Evolutionary conservation across 768 basidiomycete species (phyloP).

Genomic region (Mycena epipterygia): DNA sequence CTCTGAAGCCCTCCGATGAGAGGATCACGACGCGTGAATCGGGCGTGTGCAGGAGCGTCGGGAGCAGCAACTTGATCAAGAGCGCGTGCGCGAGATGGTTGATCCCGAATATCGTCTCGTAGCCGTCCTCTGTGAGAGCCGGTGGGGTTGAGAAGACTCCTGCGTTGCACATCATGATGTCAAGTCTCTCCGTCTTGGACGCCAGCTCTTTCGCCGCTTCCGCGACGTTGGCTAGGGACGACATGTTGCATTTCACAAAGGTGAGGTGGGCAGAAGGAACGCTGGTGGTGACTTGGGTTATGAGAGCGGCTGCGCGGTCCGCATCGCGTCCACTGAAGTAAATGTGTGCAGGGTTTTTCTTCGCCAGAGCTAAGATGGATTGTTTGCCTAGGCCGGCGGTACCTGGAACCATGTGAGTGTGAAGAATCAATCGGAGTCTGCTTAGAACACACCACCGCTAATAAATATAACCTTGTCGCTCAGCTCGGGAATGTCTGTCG

Average conservation of each 20-base stretch:
- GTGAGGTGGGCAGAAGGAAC: conserved; percentile 1
- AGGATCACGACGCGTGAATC: conserved; percentile 52
- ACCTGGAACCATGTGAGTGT: background rate
- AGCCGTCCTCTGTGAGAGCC: conserved; percentile 23
- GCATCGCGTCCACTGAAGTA: conserved; percentile 27
- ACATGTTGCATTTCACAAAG: conserved; percentile 30
- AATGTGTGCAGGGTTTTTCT: conserved; percentile 20
- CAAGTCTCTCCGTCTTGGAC: conserved; percentile 11
- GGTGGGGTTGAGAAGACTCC: conserved; percentile 16
- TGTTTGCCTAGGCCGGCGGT: conserved; percentile 25
- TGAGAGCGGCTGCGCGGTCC: conserved; percentile 2
- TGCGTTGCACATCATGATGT: conserved; percentile 30
- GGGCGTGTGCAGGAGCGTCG: conserved; percentile 44
- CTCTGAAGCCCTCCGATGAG: conserved; percentile 2
- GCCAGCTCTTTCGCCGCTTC: conserved; percentile 1
- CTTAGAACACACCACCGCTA: conserved; percentile 14
- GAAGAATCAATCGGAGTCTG: background rate
- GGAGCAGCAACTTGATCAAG: conserved; percentile 60
- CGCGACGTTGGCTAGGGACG: conserved; percentile 25
- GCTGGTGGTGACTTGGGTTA: background rate
- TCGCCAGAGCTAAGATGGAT: conserved; percentile 14
- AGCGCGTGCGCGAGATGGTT: conserved; percentile 55
- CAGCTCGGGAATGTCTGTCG: conserved; percentile 18
- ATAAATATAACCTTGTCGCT: conserved; percentile 20
- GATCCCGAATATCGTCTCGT: conserved; percentile 22